phyloP scores from a whole-genome alignment of 2,329 filamentous ascomycete genomes.

The Sporothrix brasiliensis region DNA sequence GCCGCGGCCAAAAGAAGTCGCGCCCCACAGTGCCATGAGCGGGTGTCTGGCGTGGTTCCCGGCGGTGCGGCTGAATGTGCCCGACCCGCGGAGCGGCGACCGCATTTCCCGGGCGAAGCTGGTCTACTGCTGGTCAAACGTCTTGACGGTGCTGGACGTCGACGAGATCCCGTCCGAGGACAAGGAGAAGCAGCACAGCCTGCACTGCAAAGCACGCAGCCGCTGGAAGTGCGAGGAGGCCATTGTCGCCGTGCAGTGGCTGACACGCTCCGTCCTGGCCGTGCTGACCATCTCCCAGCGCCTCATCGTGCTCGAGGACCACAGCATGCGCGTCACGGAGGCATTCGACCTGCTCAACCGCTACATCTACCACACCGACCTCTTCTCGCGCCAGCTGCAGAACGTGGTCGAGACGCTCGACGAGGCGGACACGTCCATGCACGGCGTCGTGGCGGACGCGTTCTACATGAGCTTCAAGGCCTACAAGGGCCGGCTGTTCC shows the following conservation, averaged over 20 bases:
- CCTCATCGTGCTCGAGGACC: constrained; percentile 88
- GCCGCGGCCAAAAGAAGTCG: constrained; percentile 85
- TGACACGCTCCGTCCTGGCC: constrained; percentile 88
- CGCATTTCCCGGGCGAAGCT: constrained; percentile 80
- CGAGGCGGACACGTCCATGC: constrained; percentile 84
- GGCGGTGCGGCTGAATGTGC: constrained; percentile 84
- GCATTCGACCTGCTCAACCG: constrained; percentile 90
- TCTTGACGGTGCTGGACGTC: constrained; percentile 90
- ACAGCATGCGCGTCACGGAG: constrained; percentile 81
- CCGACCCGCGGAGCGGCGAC: constrained; percentile 66
- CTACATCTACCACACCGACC: constrained; percentile 86
- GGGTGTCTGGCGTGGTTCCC: constrained; percentile 97
- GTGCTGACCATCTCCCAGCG: constrained; percentile 94
- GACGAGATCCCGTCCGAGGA: constrained; percentile 68
- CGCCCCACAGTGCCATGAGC: constrained; percentile 86
- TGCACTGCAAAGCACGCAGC: constrained; percentile 80
- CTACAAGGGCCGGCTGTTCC: constrained; percentile 90
- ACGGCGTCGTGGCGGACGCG: constrained; percentile 93
- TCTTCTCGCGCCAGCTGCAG: constrained; percentile 87
- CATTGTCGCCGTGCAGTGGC: constrained; percentile 95
- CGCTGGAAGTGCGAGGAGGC: constrained; percentile 93
- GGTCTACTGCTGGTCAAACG: constrained; percentile 97
- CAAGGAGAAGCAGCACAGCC: constrained; percentile 73
- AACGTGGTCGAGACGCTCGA: constrained; percentile 84
- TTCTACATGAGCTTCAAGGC: constrained; percentile 97